Percentiles rank a stretch among this genome's conserved stretches.
Evolutionary conservation across 768 basidiomycete species (phyloP).

Genomic region (Pilatotrama ljubarskyi): DNA sequence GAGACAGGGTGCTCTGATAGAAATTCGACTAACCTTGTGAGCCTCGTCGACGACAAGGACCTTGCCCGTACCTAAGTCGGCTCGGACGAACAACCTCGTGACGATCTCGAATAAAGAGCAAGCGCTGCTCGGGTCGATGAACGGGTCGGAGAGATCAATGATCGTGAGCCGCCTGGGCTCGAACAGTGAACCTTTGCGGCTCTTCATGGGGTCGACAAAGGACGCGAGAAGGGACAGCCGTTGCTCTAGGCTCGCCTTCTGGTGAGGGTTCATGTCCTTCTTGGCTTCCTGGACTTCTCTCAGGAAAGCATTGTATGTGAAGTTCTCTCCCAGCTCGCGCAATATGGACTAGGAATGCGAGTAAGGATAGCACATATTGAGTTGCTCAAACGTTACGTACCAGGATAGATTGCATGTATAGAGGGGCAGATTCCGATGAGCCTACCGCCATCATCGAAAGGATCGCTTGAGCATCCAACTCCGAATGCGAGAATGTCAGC

Average conservation of each 20-base stretch:
- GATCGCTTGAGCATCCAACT: constrained; percentile 69
- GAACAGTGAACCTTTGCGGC: constrained; percentile 41
- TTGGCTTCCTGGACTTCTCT: constrained; percentile 46
- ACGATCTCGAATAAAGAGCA: constrained; percentile 74
- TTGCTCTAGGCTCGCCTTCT: constrained; percentile 58
- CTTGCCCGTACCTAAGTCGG: constrained; percentile 61
- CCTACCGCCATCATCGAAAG: constrained; percentile 75
- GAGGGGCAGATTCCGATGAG: constrained; percentile 57
- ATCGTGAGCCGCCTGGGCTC: constrained; percentile 61
- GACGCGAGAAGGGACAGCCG: constrained; percentile 60
- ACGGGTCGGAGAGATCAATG: constrained; percentile 71
- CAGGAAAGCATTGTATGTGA: constrained; percentile 52
- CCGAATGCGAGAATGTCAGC: constrained; percentile 53
- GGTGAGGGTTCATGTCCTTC: constrained; percentile 54
- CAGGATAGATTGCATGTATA: constrained; percentile 69
- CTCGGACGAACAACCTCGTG: constrained; percentile 61
- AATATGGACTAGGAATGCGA: constrained; percentile 50
- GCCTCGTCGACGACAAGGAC: constrained; percentile 75
- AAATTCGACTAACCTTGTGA: constrained; percentile 54
- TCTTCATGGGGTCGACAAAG: constrained; percentile 46
- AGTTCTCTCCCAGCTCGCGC: constrained; percentile 61
- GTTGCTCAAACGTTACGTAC: constrained; percentile 34
- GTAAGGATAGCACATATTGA: constrained; percentile 36
- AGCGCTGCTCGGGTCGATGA: constrained; percentile 65
- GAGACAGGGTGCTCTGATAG: background rate